These are phyloP conservation scores for Suillus decipiens DNA, from an alignment of 768 basidiomycete species.

Conservation along the genomic window DNA sequence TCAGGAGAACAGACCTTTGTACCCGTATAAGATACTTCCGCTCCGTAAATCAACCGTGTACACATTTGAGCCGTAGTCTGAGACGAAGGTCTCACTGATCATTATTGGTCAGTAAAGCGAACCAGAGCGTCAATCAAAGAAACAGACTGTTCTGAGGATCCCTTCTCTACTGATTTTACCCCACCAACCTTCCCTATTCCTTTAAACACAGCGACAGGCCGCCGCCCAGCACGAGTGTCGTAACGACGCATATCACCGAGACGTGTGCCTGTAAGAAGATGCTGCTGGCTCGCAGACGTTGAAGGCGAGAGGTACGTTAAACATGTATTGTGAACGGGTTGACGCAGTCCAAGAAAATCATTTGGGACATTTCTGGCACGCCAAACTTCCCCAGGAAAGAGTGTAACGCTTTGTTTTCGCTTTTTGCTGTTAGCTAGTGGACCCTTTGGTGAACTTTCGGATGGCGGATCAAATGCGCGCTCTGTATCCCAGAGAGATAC, in stretches of 20 bases:
- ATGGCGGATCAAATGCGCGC: constrained; percentile 42
- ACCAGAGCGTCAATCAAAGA: constrained; percentile 2
- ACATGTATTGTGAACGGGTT: constrained; percentile 75
- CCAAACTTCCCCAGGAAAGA: constrained; percentile 80
- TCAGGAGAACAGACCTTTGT: constrained; percentile 51
- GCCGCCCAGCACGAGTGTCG: constrained; percentile 68
- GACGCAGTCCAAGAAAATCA: constrained; percentile 72
- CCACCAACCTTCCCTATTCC: constrained; percentile 61
- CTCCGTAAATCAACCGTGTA: constrained; percentile 70
- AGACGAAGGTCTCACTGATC: constrained; percentile 65
- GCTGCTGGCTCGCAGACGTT: constrained; percentile 36
- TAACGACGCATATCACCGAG: constrained; percentile 76
- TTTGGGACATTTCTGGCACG: constrained; percentile 85
- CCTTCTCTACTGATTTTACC: constrained; percentile 57
- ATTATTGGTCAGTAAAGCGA: constrained; percentile 10
- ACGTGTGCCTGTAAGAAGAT: constrained; percentile 71
- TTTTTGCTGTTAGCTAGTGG: constrained; percentile 32
- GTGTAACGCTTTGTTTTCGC: constrained; percentile 54
- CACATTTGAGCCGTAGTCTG: constrained; percentile 65
- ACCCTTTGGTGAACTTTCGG: constrained; percentile 19
- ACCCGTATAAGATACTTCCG: constrained; percentile 63
- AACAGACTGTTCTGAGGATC: constrained; percentile 64
- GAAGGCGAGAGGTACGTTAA: constrained; percentile 57
- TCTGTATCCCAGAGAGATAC: constrained; percentile 80
- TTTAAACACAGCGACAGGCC: constrained; percentile 71